phyloP scores from a whole-genome alignment of 306 rosid genomes.

The Prunus mongolica region DNA sequence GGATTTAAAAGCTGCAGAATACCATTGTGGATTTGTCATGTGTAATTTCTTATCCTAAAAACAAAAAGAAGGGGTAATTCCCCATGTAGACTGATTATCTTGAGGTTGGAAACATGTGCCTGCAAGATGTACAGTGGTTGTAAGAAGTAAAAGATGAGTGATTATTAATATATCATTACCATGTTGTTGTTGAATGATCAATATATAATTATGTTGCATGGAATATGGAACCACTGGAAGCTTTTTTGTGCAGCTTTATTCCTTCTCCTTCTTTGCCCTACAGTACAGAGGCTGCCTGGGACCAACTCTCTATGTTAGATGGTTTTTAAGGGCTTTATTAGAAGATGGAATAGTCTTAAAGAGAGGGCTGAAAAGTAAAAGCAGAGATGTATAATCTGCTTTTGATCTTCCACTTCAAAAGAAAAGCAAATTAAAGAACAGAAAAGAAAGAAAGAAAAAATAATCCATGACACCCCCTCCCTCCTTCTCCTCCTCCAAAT shows the following conservation, averaged over 20 bases:
- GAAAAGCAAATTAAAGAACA: constrained; percentile 32
- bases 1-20: no score
- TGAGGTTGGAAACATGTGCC: constrained; percentile 58
- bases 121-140: constrained; percentile 47
- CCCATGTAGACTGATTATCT: background rate
- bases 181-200: constrained; percentile 57
- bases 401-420: constrained; percentile 61
- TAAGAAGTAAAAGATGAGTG: constrained; percentile 63
- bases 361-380: constrained; percentile 70
- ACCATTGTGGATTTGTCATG: background rate
- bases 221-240: constrained; percentile 58
- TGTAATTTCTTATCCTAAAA: background rate
- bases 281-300: constrained; percentile 44
- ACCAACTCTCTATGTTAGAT: constrained; percentile 44
- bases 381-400: constrained; percentile 35
- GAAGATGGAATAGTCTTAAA: constrained; percentile 69
- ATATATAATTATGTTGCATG: constrained; percentile 56
- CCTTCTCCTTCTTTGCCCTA: constrained; percentile 68
- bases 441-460: background rate
- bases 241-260: constrained; percentile 65
- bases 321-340: constrained; percentile 34
- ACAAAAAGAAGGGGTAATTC: background rate
- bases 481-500: background rate
- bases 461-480: constrained; percentile 14
- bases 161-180: constrained; percentile 77